Evolutionary conservation across 2,329 filamentous ascomycete species (phyloP), one percentile per base, ranked within the genome.

Genomic region (Hypomyces perniciosus): DNA sequence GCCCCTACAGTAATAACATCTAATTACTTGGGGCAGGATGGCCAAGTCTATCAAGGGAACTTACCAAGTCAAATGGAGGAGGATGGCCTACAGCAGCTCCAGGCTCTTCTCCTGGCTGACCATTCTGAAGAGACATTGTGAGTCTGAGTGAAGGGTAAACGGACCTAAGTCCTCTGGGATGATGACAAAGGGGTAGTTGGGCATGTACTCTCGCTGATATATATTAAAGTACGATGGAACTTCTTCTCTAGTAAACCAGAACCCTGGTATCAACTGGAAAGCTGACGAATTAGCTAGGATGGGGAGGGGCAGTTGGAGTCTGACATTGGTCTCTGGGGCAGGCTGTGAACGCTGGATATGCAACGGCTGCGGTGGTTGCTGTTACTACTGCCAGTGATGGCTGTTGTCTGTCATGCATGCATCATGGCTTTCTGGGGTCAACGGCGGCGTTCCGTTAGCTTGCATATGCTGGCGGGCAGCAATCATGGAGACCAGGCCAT

Each of bases 111-210:
- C 67, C 34, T 68, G 65, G 1, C 59, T 55, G 4, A 71, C 63
- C 9, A 74, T 56, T n/a, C n/a, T n/a, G n/a, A n/a, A 72, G 0
- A 74, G 51, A 12, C 72, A 59, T 0, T 62, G 64, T 5, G 64
- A 60, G n/a, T 58, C 54, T 1, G 57, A 46, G 40, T 65, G 64
- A n/a, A 74, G 49, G 0, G 65, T 60, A 4, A 58, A 56, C 0
- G 68, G 62, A 2, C 61, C 59, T 0, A 62, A 42, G 3, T 51
- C 33, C 0, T 49, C 38, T 0, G 62, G 51, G 1, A 74, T 50
- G 1, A 67, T 62, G 1, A 73, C 61, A 48, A 74, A 74, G 1
- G 71, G 71, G 6, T 67, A 73, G 34, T 62, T 59, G 0, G 66
- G 65, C 9, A 62, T 55, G 44, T 67, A 66, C 3, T 65, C 56